phyloP scores from a whole-genome alignment of 2,329 filamentous ascomycete species.

The Leptosphaerulina australis region DNA sequence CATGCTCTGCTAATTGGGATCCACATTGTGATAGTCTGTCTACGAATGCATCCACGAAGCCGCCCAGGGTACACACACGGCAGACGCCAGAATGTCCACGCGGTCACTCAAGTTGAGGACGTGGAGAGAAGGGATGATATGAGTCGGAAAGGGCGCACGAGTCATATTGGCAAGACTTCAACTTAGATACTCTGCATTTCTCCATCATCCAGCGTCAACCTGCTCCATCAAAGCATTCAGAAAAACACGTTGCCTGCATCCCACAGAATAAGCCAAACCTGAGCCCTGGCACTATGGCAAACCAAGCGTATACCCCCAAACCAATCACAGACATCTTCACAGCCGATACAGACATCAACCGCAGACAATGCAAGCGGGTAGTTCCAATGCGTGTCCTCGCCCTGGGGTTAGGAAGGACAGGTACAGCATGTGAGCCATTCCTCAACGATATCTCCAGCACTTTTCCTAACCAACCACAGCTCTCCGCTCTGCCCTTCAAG shows the following conservation, averaged over 20 bases:
- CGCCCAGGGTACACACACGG: constrained; percentile 1
- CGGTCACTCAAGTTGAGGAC: constrained; percentile 4
- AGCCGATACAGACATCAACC: constrained; percentile 58
- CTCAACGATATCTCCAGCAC: neutral
- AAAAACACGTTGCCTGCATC: neutral
- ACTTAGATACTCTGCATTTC: neutral
- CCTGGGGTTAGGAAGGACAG: constrained; percentile 71
- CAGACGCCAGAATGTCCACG: neutral
- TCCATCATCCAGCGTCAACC: neutral
- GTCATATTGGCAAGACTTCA: neutral
- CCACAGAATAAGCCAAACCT: neutral
- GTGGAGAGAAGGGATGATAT: neutral
- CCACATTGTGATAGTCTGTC: constrained; percentile 3
- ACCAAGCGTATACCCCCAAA: constrained; percentile 14
- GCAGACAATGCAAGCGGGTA: constrained; percentile 62
- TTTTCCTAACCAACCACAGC: neutral
- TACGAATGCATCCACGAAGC: constrained; percentile 4
- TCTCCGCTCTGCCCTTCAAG: constrained; percentile 69
- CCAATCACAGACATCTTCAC: constrained; percentile 23
- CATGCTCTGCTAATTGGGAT: constrained; percentile 13
- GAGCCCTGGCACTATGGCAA: constrained; percentile 4
- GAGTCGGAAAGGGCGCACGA: neutral
- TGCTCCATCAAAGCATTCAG: neutral
- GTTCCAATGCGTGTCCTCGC: constrained; percentile 76
- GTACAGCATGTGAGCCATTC: constrained; percentile 57